Evolutionary conservation across 2,329 filamentous ascomycete genomes (phyloP).

Genomic region (Cladosporium oxysporum): DNA sequence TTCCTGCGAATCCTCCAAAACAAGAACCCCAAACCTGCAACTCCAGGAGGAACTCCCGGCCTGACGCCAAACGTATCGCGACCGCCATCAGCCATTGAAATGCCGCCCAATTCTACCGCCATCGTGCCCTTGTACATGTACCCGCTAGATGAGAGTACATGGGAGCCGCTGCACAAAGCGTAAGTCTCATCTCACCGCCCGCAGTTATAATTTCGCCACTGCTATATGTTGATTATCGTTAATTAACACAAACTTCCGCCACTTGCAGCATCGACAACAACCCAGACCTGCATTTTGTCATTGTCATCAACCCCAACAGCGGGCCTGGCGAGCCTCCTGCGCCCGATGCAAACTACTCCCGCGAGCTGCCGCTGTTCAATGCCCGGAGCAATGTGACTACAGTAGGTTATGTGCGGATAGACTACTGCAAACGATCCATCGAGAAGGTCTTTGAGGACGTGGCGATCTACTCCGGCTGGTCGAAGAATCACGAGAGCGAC

Average conservation of each 20-base stretch:
- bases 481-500: slow-evolving; percentile 22
- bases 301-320: slow-evolving; percentile 31
- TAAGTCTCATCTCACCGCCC: slow-evolving; percentile 6
- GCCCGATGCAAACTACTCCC: slow-evolving; percentile 30
- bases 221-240: background rate
- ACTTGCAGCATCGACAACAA: slow-evolving; percentile 25
- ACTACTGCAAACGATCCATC: slow-evolving; percentile 28
- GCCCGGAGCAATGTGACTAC: slow-evolving; percentile 30
- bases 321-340: slow-evolving; percentile 27
- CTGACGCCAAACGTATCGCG: slow-evolving; percentile 16
- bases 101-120: slow-evolving; percentile 24
- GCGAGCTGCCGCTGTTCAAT: slow-evolving; percentile 32
- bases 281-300: slow-evolving; percentile 26
- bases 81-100: slow-evolving; percentile 11
- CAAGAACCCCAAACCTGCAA: slow-evolving; percentile 19
- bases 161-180: slow-evolving; percentile 27
- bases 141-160: slow-evolving; percentile 25
- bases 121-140: slow-evolving; percentile 30
- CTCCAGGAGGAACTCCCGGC: slow-evolving; percentile 13
- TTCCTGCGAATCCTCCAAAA: slow-evolving; percentile 20
- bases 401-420: slow-evolving; percentile 33
- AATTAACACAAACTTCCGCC: background rate
- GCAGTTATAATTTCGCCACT: background rate
- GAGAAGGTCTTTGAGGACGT: slow-evolving; percentile 29
- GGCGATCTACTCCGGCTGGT: slow-evolving; percentile 30